Evolutionary conservation across 2,329 filamentous ascomycete genomes (phyloP).

Genomic region (Graphiopsis chlorocephala): DNA sequence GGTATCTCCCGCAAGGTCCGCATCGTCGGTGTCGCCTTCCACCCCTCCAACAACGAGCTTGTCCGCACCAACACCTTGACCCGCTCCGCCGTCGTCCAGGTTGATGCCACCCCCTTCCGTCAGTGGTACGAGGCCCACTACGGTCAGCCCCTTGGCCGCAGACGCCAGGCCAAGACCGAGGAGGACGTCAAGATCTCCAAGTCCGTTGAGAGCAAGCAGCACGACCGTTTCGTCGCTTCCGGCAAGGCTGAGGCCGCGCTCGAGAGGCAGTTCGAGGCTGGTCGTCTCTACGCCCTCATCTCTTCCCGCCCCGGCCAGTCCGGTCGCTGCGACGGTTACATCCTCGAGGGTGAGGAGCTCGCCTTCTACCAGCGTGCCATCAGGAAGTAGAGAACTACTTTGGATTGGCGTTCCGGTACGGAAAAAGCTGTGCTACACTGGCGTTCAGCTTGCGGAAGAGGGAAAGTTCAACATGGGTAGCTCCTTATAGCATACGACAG

Average conservation of each 20-base stretch:
- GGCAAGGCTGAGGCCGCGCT: slow-evolving; percentile 92
- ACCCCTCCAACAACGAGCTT: slow-evolving; percentile 99
- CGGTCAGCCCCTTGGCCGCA: slow-evolving; percentile 84
- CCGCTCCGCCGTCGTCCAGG: slow-evolving; percentile 96
- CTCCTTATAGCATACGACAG: slow-evolving; percentile 16
- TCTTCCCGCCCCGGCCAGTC: slow-evolving; percentile 94
- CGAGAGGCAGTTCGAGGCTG: slow-evolving; percentile 99
- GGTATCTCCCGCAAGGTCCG: slow-evolving; percentile 98
- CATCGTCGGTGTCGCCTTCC: slow-evolving; percentile 97
- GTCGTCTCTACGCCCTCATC: slow-evolving; percentile 92
- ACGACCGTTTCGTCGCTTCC: slow-evolving; percentile 71
- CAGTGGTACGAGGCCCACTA: slow-evolving; percentile 99
- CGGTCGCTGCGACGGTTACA: slow-evolving; percentile 93
- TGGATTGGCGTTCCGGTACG: slow-evolving; percentile 12
- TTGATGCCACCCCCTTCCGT: slow-evolving; percentile 97
- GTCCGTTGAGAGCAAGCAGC: slow-evolving; percentile 94
- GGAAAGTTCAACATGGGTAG: slow-evolving; percentile 11
- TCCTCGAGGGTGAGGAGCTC: slow-evolving; percentile 98
- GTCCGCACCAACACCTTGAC: slow-evolving; percentile 99
- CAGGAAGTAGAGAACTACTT: slow-evolving; percentile 73
- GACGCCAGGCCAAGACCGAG: slow-evolving; percentile 64
- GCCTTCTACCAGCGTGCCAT: slow-evolving; percentile 99
- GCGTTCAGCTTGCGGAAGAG: slow-evolving; percentile 12
- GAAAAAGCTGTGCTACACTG: slow-evolving; percentile 11
- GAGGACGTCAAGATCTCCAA: slow-evolving; percentile 88